Percentiles rank a stretch among this genome's conserved stretches.
Conservation (phyloP, 352 stramenopile species). For the Salisapilia sapeloensis region DNA sequence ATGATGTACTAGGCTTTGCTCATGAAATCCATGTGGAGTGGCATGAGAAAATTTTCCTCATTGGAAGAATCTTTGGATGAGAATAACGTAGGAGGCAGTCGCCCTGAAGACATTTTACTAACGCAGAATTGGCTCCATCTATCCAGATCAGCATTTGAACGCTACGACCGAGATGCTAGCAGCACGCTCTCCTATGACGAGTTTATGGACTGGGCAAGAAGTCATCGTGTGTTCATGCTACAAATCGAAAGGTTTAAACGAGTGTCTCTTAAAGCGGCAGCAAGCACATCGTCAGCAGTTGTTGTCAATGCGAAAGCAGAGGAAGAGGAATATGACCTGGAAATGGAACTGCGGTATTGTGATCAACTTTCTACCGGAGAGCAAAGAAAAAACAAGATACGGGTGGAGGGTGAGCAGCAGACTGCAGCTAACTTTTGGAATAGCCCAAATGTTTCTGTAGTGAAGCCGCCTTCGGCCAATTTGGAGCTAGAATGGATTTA, state of each 20-base stretch:
- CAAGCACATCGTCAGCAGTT: too few relatives aligned
- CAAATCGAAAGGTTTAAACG: conserved; percentile 64
- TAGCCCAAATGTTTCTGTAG: too few relatives aligned
- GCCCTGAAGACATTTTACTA: too few relatives aligned
- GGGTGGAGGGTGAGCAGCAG: conserved; percentile 1
- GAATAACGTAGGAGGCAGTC: too few relatives aligned
- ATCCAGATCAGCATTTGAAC: conserved; percentile 37
- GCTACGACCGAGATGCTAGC: conserved; percentile 20
- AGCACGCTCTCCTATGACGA: conserved; percentile 47
- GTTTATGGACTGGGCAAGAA: conserved; percentile 71
- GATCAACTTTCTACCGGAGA: conserved; percentile 4
- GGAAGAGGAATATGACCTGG: conserved; percentile 61
- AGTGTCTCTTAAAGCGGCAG: conserved; percentile 55
- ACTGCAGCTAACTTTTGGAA: background rate
- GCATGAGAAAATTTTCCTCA: too few relatives aligned
- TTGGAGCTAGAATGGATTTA: conserved; percentile 66
- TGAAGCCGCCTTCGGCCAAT: conserved; percentile 39
- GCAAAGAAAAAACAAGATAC: conserved; percentile 3
- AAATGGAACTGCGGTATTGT: too few relatives aligned
- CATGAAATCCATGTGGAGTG: conserved; percentile 65
- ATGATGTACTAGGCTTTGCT: conserved; percentile 23
- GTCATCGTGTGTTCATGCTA: conserved; percentile 73
- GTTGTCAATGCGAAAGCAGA: conserved; percentile 40
- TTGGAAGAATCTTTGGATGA: too few relatives aligned
- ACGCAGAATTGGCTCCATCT: too few relatives aligned